Percentiles rank a stretch among this genome's conserved stretches.
These are phyloP conservation scores for Hypsizygus ulmarius DNA, from an alignment of 1,284 basidiomycete species.

Conservation along the genomic window DNA sequence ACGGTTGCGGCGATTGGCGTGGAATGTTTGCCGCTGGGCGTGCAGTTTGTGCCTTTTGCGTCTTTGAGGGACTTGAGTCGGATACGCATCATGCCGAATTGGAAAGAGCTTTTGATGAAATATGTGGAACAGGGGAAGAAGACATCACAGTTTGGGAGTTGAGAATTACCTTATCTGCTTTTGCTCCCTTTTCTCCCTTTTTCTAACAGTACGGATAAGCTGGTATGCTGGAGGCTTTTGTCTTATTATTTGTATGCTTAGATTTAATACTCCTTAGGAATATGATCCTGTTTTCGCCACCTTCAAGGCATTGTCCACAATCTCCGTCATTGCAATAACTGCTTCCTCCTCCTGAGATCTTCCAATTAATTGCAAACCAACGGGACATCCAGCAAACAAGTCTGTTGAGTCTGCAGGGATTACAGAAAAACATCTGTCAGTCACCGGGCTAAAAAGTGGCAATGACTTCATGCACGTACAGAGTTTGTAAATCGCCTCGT, in stretches of 20 bases:
- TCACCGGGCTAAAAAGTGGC: not conserved
- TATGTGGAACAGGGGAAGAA: conserved; percentile 15
- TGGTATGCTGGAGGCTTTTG: too few relatives aligned
- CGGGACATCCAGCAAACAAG: conserved; percentile 56
- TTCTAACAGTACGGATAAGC: too few relatives aligned
- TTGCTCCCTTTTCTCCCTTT: too few relatives aligned
- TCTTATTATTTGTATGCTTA: too few relatives aligned
- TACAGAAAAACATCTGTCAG: not conserved
- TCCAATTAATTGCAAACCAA: conserved; percentile 67
- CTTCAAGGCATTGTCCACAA: conserved; percentile 44
- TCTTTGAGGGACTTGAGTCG: conserved; percentile 13
- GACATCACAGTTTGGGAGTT: too few relatives aligned
- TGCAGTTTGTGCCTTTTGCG: conserved; percentile 20
- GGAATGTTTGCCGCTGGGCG: conserved; percentile 16
- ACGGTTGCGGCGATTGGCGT: conserved; percentile 12
- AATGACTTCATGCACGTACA: conserved; percentile 45
- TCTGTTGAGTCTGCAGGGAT: conserved; percentile 67
- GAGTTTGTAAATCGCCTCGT: conserved; percentile 50
- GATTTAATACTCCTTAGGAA: too few relatives aligned
- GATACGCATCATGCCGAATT: conserved; percentile 12
- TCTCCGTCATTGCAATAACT: conserved; percentile 53
- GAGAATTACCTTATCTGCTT: too few relatives aligned
- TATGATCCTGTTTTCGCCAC: conserved; percentile 12
- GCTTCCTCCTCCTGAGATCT: conserved; percentile 64
- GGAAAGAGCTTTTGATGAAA: conserved; percentile 17